Evolutionary conservation across 352 stramenopile species (phyloP), one percentile per base, ranked within the genome.

Genomic region (Phytophthora europaea): DNA sequence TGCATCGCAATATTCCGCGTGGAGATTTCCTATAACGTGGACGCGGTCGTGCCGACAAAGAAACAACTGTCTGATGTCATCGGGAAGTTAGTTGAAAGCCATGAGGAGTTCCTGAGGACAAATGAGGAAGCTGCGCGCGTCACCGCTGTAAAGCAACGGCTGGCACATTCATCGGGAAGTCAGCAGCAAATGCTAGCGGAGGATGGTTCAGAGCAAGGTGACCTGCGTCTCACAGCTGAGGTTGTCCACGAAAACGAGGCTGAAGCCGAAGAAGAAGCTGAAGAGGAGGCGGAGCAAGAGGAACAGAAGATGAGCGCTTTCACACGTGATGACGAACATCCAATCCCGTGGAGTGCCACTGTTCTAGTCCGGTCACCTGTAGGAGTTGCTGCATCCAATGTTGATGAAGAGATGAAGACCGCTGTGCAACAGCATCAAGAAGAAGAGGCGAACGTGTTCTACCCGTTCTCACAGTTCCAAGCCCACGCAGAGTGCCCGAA

Each of bases 231-330:
- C 15, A 97, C 87, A 0, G 81, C 90, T 40, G 89, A 97, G 65
- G 90, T 98, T 34, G 91, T 97, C 26, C 88, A 99, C 71, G 96
- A 97, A 54, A 95, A 97, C 36, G 91, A 97, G 64, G 83, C 90
- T 28, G 89, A 97, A 70, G 88, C 88, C 2, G 91, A 97, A 72
- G 92, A 95, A 83, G 89, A 96, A 67, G 90, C 90, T 0, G 90
- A 95, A 67, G 90, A 97, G 67, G 89, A 96, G 81, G 88, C 88
- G n/a, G 89, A 97, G 70, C 89, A 96, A 54, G 90, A 96, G 61
- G 91, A 97, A 59, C 90, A 97, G 62, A 96, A 97, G 67, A 97
- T 97, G 92, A 97, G 89, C 56, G 88, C 89, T 36, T 98, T 96
- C 68, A 94, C 90, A 15, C 89, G 92, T 54, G 90, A 97, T 65